These are phyloP conservation scores for Lizonia empirigonia DNA, from an alignment of 2,329 filamentous ascomycete genomes.

Conservation along the genomic window DNA sequence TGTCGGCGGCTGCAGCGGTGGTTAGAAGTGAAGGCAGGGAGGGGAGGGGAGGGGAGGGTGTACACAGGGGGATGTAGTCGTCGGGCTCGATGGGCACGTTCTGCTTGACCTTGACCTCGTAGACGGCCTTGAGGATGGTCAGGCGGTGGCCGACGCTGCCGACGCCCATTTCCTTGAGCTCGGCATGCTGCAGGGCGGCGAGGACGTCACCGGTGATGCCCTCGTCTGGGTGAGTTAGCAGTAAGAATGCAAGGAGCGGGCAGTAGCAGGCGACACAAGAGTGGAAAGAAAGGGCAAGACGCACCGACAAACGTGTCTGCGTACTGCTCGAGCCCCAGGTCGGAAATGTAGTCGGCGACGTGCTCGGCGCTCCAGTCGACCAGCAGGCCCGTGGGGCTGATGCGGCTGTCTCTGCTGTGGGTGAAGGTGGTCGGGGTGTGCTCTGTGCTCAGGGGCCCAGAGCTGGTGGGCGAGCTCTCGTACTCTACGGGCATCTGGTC, in stretches of 20 bases:
- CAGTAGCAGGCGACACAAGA: not conserved
- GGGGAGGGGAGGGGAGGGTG: conserved; percentile 38
- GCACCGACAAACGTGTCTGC: conserved; percentile 81
- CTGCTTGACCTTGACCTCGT: conserved; percentile 93
- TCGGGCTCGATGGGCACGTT: conserved; percentile 90
- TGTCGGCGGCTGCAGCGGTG: conserved; percentile 74
- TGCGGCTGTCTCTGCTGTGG: conserved; percentile 66
- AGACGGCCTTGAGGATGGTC: conserved; percentile 93
- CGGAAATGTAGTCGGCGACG: conserved; percentile 84
- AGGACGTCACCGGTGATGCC: conserved; percentile 92
- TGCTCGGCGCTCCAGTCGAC: conserved; percentile 84
- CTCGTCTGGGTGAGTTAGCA: conserved; percentile 68
- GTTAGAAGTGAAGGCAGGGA: conserved; percentile 7
- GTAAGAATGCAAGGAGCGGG: not conserved
- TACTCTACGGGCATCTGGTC: conserved; percentile 69
- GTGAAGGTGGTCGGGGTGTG: conserved; percentile 82
- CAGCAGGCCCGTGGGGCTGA: conserved; percentile 75
- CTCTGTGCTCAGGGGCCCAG: conserved; percentile 71
- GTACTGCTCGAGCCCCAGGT: conserved; percentile 81
- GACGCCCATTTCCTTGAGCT: conserved; percentile 94
- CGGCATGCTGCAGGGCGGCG: conserved; percentile 85
- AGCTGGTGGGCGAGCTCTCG: conserved; percentile 72
- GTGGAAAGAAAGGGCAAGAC: no score
- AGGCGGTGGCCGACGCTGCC: conserved; percentile 90
- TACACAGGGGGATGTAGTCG: conserved; percentile 92